A percentile compares a stretch with the other conserved stretches of the same genome.
Evolutionary conservation across 768 basidiomycete genomes (phyloP).

Genomic region (Rhizopogon sp.): DNA sequence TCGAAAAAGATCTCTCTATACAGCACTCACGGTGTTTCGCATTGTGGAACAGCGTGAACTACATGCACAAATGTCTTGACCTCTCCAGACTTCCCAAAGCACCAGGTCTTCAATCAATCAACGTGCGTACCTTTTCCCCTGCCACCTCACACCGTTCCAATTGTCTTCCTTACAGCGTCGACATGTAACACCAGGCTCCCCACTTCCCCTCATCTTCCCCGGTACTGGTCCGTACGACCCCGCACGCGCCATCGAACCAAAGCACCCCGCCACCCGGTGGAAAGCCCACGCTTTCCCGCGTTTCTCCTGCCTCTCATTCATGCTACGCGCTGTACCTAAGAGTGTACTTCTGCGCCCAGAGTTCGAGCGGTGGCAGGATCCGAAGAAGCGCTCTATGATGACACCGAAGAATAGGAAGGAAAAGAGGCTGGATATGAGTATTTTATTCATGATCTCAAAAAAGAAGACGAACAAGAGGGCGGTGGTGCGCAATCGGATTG

Average conservation of each 20-base stretch:
- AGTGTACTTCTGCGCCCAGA: conserved; percentile 1
- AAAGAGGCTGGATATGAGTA: neutral
- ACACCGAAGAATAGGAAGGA: neutral
- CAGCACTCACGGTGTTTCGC: no score
- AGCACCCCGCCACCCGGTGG: conserved; percentile 4
- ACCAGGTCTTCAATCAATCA: neutral
- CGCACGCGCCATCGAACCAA: neutral
- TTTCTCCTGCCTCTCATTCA: neutral
- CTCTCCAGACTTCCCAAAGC: conserved; percentile 10
- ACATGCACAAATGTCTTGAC: conserved; percentile 9
- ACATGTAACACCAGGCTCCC: conserved; percentile 1
- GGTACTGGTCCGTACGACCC: neutral
- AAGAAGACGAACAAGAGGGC: conserved; percentile 4
- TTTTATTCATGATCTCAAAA: conserved; percentile 3
- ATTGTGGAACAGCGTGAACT: neutral
- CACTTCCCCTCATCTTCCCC: conserved; percentile 1
- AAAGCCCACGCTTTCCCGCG: neutral
- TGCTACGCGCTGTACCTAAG: conserved; percentile 2
- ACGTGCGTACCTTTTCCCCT: neutral
- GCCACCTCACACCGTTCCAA: neutral
- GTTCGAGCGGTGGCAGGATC: neutral
- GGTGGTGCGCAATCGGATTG: conserved; percentile 3
- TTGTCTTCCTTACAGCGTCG: neutral
- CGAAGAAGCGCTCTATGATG: neutral
- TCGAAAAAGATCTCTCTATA: no score